phyloP scores from a whole-genome alignment of 345 rosid species.

The Alliaria petiolata region DNA sequence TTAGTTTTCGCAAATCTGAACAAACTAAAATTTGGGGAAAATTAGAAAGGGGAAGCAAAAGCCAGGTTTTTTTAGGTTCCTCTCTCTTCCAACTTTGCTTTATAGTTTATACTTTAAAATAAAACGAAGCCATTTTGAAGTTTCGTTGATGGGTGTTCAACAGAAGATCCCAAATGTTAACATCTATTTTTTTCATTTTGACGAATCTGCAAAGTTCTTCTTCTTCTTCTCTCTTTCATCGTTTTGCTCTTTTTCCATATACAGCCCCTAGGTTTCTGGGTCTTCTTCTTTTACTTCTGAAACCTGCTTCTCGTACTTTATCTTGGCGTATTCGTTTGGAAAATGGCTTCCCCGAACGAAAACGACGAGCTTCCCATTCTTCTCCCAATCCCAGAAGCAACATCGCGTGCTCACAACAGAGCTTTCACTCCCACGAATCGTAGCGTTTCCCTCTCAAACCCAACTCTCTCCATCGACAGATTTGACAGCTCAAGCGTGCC shows the following conservation, averaged over 20 bases:
- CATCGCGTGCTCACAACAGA: slow-evolving; percentile 33
- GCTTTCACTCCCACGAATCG: slow-evolving; percentile 39
- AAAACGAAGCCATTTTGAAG: not conserved
- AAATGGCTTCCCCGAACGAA: slow-evolving; percentile 5
- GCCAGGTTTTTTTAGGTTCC: not conserved
- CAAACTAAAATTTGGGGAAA: too few relatives aligned
- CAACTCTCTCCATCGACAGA: slow-evolving; percentile 42
- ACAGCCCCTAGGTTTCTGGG: too few relatives aligned
- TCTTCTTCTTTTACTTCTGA: not conserved
- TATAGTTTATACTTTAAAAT: not conserved
- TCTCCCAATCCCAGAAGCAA: not conserved
- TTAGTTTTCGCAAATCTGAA: too few relatives aligned
- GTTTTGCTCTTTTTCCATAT: too few relatives aligned
- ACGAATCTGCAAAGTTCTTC: not conserved
- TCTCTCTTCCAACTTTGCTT: slow-evolving; percentile 2
- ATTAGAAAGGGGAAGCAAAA: too few relatives aligned
- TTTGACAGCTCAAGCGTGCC: slow-evolving; percentile 36
- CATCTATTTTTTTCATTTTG: not conserved
- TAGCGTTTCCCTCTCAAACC: slow-evolving; percentile 61
- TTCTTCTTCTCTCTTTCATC: not conserved
- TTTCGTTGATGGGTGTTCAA: slow-evolving; percentile 9
- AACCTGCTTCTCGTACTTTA: not conserved
- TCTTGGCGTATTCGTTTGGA: not conserved
- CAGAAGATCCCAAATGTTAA: not conserved
- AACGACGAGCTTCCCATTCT: slow-evolving; percentile 13